Evolutionary conservation across 305 asterid genomes (phyloP), one percentile per base, ranked within the genome.

Genomic region (Petunia hybrid): DNA sequence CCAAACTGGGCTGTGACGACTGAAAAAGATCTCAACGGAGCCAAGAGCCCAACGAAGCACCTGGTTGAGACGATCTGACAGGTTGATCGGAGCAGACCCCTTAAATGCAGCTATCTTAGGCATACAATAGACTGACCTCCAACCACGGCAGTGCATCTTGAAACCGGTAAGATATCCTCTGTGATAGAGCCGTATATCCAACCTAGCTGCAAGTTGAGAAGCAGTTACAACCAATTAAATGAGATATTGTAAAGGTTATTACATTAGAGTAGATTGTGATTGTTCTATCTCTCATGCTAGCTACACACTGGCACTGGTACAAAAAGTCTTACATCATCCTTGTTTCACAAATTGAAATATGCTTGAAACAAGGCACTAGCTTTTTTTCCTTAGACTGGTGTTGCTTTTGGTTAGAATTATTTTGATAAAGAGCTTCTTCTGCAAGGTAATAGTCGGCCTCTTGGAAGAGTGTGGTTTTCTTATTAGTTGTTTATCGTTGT

Each of bases 111-210:
- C 86, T 79, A 90, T 82, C 80, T 89, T 86, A 16, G 99, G 98
- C 99, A 95, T 92, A 76, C 99, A 95, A 90, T 95, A 93, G 45
- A 95, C 89, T 2, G 99, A 95, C 78, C 98, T 90, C 99, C 99
- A 95, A 39, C 99, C 99, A 41, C 99, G 98, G 75, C 97, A 93
- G 76, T 95, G 99, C 99, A 95, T 95, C 89, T 95, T 95, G 90
- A 95, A 95, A 13, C 99, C 99, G 99, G 93, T 80, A 95, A 80
- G 92, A 95, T 95, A 74, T 95, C 99, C 82, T 95, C 99, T 61
- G 98, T 95, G 88, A 95, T 92, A 12, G 99, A 95, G 67, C 99
- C 99, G 38, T 95, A 95, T 83, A 95, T 95, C 98, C 99, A 95
- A 1, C 99, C 99, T 89, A 95, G 80, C 99, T 93, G 95, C 92